Evolutionary conservation across 2,329 filamentous ascomycete genomes (phyloP).

Genomic region (Aspergillus sp.): DNA sequence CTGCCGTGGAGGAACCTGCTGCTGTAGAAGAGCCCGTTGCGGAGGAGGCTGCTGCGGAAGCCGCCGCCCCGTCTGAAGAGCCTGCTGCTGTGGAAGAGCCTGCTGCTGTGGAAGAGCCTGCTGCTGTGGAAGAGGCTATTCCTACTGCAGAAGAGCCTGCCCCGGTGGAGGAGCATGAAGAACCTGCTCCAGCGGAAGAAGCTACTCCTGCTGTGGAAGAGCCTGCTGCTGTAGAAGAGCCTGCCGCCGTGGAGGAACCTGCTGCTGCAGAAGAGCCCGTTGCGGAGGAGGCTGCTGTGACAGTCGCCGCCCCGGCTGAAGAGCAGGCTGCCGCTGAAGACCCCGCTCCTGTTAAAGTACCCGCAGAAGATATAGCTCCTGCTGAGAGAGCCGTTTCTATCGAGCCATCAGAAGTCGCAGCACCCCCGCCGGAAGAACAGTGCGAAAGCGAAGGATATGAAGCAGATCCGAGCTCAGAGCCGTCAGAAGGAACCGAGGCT

Average conservation of each 20-base stretch:
- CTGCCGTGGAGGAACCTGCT: conserved; percentile 19
- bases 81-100: conserved; percentile 12
- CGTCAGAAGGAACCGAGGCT: conserved; percentile 6
- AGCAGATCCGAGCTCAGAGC: conserved; percentile 5
- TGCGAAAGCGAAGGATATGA: conserved; percentile 10
- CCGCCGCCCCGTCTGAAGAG: conserved; percentile 9
- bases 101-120: too few relatives aligned
- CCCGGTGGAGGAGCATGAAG: conserved; percentile 18
- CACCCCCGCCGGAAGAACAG: conserved; percentile 10
- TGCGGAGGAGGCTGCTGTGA: conserved; percentile 7
- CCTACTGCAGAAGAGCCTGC: conserved; percentile 7
- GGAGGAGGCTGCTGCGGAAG: conserved; percentile 14
- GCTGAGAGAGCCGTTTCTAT: conserved; percentile 12
- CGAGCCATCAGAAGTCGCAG: conserved; percentile 13
- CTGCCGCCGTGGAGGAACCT: conserved; percentile 13
- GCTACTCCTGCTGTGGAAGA: background rate
- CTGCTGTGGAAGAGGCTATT: background rate
- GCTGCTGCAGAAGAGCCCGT: conserved; percentile 20
- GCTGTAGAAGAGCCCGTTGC: conserved; percentile 7
- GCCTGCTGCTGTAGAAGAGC: conserved; percentile 20
- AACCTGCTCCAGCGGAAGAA: conserved; percentile 11
- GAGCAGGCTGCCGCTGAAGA: conserved; percentile 14
- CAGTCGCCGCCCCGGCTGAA: conserved; percentile 2
- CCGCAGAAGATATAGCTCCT: conserved; percentile 6
- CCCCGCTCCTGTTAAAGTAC: conserved; percentile 12